A percentile compares a stretch with the other conserved stretches of the same genome.
phyloP scores from a whole-genome alignment of 495 filamentous ascomycete species.

The Bathelium albidoporum region DNA sequence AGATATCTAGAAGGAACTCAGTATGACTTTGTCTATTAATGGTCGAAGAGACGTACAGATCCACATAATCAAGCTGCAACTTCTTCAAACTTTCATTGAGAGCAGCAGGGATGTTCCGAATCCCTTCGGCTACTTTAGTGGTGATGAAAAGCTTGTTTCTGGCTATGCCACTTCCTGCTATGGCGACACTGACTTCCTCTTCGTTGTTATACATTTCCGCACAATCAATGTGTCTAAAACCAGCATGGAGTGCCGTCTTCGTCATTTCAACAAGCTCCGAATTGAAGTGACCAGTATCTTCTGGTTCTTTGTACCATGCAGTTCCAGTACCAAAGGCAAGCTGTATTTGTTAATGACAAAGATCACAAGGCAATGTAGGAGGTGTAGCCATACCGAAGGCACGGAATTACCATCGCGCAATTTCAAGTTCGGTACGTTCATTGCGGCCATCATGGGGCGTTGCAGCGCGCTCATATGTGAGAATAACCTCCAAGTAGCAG shows the following conservation, averaged over 20 bases:
- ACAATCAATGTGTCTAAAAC: constrained; percentile 66
- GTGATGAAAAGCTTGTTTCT: constrained; percentile 55
- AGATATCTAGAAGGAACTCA: constrained; percentile 61
- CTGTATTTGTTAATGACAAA: constrained; percentile 28
- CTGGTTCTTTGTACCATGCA: constrained; percentile 41
- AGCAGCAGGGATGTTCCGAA: constrained; percentile 52
- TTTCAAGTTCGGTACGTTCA: neutral
- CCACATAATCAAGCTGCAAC: constrained; percentile 69
- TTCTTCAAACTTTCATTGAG: constrained; percentile 62
- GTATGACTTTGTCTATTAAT: constrained; percentile 46
- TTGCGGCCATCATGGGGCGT: neutral
- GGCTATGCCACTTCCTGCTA: constrained; percentile 42
- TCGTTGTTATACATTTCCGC: constrained; percentile 65
- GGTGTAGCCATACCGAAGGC: neutral
- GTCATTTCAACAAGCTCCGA: constrained; percentile 44
- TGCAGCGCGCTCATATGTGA: neutral
- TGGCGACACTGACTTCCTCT: constrained; percentile 51
- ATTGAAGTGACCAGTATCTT: constrained; percentile 31
- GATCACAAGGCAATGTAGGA: neutral
- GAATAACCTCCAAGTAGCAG: neutral
- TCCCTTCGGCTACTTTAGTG: constrained; percentile 52
- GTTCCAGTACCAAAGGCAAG: constrained; percentile 63
- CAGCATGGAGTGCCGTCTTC: constrained; percentile 49
- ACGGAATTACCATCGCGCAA: neutral
- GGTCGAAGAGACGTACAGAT: constrained; percentile 46